phyloP scores from a whole-genome alignment of 352 stramenopile species.

The Phytophthora syringae region DNA sequence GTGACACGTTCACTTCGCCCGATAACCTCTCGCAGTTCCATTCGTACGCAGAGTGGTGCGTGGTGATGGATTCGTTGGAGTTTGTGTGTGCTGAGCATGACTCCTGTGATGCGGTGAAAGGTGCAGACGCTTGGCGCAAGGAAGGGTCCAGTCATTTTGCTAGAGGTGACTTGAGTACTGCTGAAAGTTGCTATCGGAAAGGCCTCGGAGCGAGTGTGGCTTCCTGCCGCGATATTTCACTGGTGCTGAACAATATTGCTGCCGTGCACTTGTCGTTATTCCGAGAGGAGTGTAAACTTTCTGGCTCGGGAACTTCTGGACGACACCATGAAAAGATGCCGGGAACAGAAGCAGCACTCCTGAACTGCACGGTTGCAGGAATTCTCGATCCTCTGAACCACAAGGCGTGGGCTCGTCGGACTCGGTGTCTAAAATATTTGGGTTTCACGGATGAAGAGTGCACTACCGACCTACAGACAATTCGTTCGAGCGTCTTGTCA shows the following conservation, averaged over 20 bases:
- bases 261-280: constrained; percentile 22
- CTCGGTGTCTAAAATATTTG: constrained; percentile 17
- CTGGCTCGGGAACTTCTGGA: too few species aligned
- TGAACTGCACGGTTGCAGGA: constrained; percentile 37
- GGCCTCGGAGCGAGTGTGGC: constrained; percentile 2
- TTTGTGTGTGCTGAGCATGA: constrained; percentile 2
- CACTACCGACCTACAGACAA: constrained; percentile 10
- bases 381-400: constrained; percentile 34
- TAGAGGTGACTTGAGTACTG: constrained; percentile 3
- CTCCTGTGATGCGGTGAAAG: not conserved
- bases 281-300: constrained; percentile 3
- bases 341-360: constrained; percentile 10
- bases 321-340: not conserved
- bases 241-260: constrained; percentile 36
- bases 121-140: constrained; percentile 16
- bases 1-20: not conserved
- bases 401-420: constrained; percentile 38
- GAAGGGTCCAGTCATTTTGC: constrained; percentile 18
- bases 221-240: constrained; percentile 11
- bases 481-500: not conserved
- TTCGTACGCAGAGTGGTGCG: constrained; percentile 29
- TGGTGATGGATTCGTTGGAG: not conserved
- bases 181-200: constrained; percentile 24
- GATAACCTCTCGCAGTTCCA: not conserved
- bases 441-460: constrained; percentile 5